Evolutionary conservation across 768 basidiomycete species (phyloP).

Genomic region (Hysterangium stoloniferum): DNA sequence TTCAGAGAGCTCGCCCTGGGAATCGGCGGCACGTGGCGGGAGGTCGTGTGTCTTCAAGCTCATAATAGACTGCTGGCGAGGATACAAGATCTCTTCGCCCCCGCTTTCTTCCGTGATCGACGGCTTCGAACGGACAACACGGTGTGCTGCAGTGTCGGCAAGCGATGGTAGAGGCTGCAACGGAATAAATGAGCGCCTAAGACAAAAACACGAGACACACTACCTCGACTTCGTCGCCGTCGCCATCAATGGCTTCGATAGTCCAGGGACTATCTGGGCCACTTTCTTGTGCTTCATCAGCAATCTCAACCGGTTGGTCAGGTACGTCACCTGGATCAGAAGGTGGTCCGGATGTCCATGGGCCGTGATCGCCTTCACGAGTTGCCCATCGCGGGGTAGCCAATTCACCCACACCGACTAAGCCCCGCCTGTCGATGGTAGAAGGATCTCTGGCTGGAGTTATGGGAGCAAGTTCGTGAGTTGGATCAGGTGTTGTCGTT

Average conservation of each 20-base stretch:
- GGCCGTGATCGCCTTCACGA: conserved; percentile 26
- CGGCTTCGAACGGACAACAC: conserved; percentile 26
- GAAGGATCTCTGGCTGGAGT: conserved; percentile 75
- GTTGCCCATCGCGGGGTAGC: conserved; percentile 91
- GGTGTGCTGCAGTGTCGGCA: conserved; percentile 1
- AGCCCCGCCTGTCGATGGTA: conserved; percentile 72
- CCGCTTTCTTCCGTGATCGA: conserved; percentile 81
- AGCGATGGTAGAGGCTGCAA: conserved; percentile 41
- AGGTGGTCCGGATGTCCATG: conserved; percentile 26
- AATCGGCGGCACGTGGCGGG: conserved; percentile 7
- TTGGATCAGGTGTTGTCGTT: conserved; percentile 56
- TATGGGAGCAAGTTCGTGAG: conserved; percentile 40
- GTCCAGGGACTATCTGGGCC: conserved; percentile 80
- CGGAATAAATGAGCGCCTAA: neutral
- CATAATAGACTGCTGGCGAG: conserved; percentile 42
- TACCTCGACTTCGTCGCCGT: conserved; percentile 64
- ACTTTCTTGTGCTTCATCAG: conserved; percentile 44
- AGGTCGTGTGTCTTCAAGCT: conserved; percentile 13
- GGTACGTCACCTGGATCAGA: conserved; percentile 27
- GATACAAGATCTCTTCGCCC: conserved; percentile 85
- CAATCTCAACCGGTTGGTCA: conserved; percentile 23
- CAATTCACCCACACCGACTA: conserved; percentile 93
- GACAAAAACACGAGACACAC: conserved; percentile 16
- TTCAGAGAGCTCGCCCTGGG: conserved; percentile 23
- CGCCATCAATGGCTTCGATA: conserved; percentile 79